Conservation (phyloP, 2,329 filamentous ascomycete genomes). For the Nigrospora oryzae region DNA sequence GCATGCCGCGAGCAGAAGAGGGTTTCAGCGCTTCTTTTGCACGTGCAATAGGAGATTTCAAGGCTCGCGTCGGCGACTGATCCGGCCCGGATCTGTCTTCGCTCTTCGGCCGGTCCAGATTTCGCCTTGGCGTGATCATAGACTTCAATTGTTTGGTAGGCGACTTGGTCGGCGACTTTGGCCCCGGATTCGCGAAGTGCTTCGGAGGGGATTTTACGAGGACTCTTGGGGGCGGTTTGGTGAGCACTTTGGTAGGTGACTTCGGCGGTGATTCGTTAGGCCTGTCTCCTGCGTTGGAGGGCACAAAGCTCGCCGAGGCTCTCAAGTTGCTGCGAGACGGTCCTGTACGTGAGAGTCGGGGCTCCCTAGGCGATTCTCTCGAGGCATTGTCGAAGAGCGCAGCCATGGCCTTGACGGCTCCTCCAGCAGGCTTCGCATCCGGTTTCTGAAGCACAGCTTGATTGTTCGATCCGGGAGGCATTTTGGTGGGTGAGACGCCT, state of each 20-base stretch:
- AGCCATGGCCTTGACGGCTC: conserved; percentile 39
- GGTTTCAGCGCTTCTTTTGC: background rate
- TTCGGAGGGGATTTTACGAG: too few species aligned
- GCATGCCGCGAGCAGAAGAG: background rate
- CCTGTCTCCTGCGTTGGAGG: conserved; percentile 14
- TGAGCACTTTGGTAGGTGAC: background rate
- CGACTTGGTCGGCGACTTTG: too few species aligned
- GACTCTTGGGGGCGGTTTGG: too few species aligned
- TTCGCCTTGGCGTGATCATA: too few species aligned
- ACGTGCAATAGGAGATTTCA: background rate
- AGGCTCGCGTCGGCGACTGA: background rate
- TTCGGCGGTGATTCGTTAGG: conserved; percentile 5
- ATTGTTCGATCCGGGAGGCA: background rate
- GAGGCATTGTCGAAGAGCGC: conserved; percentile 38
- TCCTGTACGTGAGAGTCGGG: conserved; percentile 2
- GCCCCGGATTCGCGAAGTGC: too few species aligned
- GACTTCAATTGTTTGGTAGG: too few species aligned
- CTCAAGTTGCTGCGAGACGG: conserved; percentile 4
- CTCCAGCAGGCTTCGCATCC: conserved; percentile 16
- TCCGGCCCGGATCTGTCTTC: too few species aligned
- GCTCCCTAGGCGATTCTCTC: conserved; percentile 13
- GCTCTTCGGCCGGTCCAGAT: too few species aligned
- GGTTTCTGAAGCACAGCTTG: conserved; percentile 10
- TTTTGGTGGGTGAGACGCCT: conserved; percentile 3
- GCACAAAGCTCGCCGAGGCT: conserved; percentile 12